Base-by-base conservation (phyloP, 140 eudicot genomes). In the Eryngium alpinum region DNA sequence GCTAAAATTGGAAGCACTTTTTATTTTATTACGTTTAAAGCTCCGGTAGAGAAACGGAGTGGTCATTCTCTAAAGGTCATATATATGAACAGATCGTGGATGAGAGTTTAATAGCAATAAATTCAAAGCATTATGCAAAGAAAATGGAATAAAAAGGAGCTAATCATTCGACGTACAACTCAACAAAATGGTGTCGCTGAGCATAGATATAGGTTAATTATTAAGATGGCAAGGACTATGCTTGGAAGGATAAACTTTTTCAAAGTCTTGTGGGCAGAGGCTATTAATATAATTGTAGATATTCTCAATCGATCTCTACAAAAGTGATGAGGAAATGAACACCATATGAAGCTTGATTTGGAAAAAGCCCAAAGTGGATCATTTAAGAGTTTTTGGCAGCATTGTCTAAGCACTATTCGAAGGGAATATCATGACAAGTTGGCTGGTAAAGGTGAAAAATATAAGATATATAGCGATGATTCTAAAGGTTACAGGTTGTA, bases 101-200 rank as follows among this genome's bases (percentile, higher is more conserved):
- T 59, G 78, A 22, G 67, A 60, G 22, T 60, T 60, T 60, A 60
- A 21, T 17, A 19, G 6, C 0, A 53, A 13, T 9, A 22, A 18
- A 10, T 74, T 74, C 59, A 19, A 31, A 31, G 10, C 46, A 2
- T n/a, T 22, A 13, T 75, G 38, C 79, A 75, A 44, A 24, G 79
- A 75, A 6, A 75, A 46, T 22, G 81, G 73, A 78, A 78, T 78
- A 14, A 21, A 78, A 60, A 53, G 81, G 25, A 59, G 32, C n/a
- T 60, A 1, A 60, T n/a, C 0, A 34, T 60, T 21, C 19, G 73
- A 4, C 11, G n/a, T 9, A 59, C 31, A 10, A 53, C 73, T 2
- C 72, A 78, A 60, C 38, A 53, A n/a, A 77, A 53, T 5, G 6
- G 33, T 0, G 71, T 53, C 21, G 32, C 11, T 6, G 38, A 57